Conservation (phyloP, 768 basidiomycete species). For the Coprinellus aureogranulatus region DNA sequence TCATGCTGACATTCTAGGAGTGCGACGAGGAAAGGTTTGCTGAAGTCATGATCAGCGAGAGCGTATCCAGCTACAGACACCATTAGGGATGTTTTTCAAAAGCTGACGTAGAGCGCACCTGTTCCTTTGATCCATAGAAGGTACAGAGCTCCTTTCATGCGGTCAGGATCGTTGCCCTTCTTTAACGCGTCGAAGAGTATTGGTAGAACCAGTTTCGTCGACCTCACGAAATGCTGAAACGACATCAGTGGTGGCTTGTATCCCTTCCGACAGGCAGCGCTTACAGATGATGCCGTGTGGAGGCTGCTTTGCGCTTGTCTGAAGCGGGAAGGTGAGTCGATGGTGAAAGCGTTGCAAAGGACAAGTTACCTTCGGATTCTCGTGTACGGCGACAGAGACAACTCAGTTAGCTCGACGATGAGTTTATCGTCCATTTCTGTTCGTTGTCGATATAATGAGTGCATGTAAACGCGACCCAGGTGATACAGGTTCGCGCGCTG, state of each 20-base stretch:
- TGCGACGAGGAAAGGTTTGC: conserved; percentile 56
- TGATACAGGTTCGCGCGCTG: conserved; percentile 81
- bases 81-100: conserved; percentile 4
- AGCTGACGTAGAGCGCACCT: conserved; percentile 36
- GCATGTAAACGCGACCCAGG: conserved; percentile 72
- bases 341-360: background rate
- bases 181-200: conserved; percentile 57
- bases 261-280: background rate
- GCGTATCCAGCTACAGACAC: conserved; percentile 57
- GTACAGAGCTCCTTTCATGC: conserved; percentile 93
- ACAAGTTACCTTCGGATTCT: conserved; percentile 63
- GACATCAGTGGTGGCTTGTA: conserved; percentile 9
- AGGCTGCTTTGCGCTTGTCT: conserved; percentile 71
- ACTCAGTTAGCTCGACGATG: conserved; percentile 63
- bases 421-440: conserved; percentile 72
- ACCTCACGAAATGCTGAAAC: conserved; percentile 64
- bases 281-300: conserved; percentile 60
- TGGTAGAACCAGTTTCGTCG: conserved; percentile 64
- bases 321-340: background rate
- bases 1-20: conserved; percentile 79
- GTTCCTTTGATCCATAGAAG: conserved; percentile 71
- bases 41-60: conserved; percentile 57
- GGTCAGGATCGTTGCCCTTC: conserved; percentile 82
- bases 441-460: conserved; percentile 70
- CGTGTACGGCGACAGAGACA: conserved; percentile 79